Evolutionary conservation across 331 rosid species (phyloP).

Genomic region (Erythrophleum ivorense): DNA sequence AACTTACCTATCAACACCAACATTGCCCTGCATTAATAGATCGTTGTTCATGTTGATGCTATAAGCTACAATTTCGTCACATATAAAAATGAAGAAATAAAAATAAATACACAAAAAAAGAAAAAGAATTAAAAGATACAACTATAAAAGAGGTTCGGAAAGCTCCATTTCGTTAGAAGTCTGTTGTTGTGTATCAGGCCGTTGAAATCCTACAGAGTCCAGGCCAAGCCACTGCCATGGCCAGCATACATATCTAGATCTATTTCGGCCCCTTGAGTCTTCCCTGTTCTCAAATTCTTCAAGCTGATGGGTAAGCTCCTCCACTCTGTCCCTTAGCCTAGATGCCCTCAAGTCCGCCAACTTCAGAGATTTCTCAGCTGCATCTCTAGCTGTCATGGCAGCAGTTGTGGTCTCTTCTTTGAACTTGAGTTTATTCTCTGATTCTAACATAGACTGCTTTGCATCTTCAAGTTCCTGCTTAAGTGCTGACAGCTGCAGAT

Average conservation of each 20-base stretch:
- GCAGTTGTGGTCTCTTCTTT: conserved; percentile 97
- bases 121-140: not conserved
- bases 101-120: conserved; percentile 45
- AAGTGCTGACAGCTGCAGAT: conserved; percentile 73
- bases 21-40: conserved; percentile 37
- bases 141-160: conserved; percentile 88
- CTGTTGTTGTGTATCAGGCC: conserved; percentile 57
- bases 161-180: conserved; percentile 97
- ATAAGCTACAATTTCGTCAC: conserved; percentile 44
- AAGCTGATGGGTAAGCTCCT: conserved; percentile 90
- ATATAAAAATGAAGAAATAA: conserved; percentile 51
- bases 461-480: conserved; percentile 93
- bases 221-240: conserved; percentile 99
- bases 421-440: conserved; percentile 85
- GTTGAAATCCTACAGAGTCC: conserved; percentile 82
- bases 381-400: conserved; percentile 99
- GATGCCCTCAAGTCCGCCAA: conserved; percentile 90
- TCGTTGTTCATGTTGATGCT: conserved; percentile 42
- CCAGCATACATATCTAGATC: conserved; percentile 96
- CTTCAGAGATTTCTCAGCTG: conserved; percentile 92
- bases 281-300: conserved; percentile 86
- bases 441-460: conserved; percentile 76
- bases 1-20: conserved; percentile 34
- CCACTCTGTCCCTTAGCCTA: conserved; percentile 88
- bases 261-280: conserved; percentile 62